phyloP scores from a whole-genome alignment of 2,329 filamentous ascomycete species.

The Blumeria graminis region DNA sequence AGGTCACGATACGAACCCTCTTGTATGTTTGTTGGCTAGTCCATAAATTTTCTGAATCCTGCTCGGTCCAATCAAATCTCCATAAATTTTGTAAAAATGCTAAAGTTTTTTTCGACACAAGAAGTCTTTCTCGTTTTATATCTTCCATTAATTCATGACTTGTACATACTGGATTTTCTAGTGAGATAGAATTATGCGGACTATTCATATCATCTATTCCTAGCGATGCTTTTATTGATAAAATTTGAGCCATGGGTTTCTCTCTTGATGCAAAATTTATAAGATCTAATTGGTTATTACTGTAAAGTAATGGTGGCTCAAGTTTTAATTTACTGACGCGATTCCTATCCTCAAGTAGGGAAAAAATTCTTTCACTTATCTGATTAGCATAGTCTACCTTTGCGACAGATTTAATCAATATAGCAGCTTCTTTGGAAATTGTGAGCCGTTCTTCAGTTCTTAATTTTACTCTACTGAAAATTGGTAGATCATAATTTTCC shows the following conservation, averaged over 20 bases:
- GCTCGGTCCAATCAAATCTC: slow-evolving; percentile 7
- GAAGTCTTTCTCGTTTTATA: slow-evolving; percentile 11
- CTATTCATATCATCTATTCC: slow-evolving; percentile 12
- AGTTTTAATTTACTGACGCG: slow-evolving; percentile 3
- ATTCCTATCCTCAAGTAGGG: background rate
- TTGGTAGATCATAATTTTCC: slow-evolving; percentile 6
- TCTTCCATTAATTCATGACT: slow-evolving; percentile 7
- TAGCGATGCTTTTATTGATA: slow-evolving; percentile 12
- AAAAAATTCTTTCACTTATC: slow-evolving; percentile 3
- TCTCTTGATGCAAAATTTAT: slow-evolving; percentile 10
- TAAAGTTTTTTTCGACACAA: slow-evolving; percentile 10
- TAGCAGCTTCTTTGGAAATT: slow-evolving; percentile 8
- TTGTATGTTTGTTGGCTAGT: slow-evolving; percentile 7
- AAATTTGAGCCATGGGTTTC: slow-evolving; percentile 9
- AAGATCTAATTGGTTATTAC: slow-evolving; percentile 11
- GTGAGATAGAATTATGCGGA: slow-evolving; percentile 10
- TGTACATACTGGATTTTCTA: slow-evolving; percentile 5
- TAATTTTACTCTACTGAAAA: slow-evolving; percentile 4
- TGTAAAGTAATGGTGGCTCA: slow-evolving; percentile 12
- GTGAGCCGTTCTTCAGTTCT: slow-evolving; percentile 9
- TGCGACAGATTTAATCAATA: slow-evolving; percentile 8
- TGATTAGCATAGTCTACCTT: slow-evolving; percentile 3
- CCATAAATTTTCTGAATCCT: slow-evolving; percentile 10
- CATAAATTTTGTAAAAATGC: slow-evolving; percentile 6
- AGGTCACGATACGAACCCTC: slow-evolving; percentile 6